Percentiles rank a stretch among this genome's conserved stretches.
Evolutionary conservation across 441 rosid genomes (phyloP).

Genomic region (Raphanus hybrid): DNA sequence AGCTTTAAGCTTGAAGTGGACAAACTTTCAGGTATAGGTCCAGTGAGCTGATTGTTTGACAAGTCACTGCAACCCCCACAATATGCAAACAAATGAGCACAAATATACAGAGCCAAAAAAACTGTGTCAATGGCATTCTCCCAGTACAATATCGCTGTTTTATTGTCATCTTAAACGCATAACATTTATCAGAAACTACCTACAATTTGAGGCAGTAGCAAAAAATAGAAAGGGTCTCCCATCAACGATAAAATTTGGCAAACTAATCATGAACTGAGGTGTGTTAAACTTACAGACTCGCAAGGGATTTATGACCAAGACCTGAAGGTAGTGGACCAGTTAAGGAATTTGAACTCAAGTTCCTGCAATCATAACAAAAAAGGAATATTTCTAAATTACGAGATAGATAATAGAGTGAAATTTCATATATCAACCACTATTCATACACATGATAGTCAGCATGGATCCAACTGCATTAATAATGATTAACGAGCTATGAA

Average conservation of each 20-base stretch:
- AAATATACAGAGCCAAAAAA: constrained; percentile 2
- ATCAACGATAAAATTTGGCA: constrained; percentile 19
- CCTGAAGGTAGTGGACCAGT: constrained; percentile 75
- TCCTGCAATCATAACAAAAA: constrained; percentile 64
- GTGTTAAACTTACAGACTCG: constrained; percentile 67
- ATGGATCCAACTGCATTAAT: constrained; percentile 5
- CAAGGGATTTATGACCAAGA: constrained; percentile 81
- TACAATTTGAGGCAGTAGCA: constrained; percentile 10
- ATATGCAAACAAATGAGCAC: constrained; percentile 19
- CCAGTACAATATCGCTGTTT: constrained; percentile 14
- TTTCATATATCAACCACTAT: not conserved
- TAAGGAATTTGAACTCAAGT: constrained; percentile 83
- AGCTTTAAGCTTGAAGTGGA: constrained; percentile 70
- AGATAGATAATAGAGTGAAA: constrained; percentile 3
- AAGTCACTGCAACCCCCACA: constrained; percentile 63
- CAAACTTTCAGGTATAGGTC: constrained; percentile 84
- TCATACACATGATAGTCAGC: not conserved
- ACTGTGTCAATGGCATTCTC: not conserved
- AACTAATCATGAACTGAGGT: constrained; percentile 13
- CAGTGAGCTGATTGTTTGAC: constrained; percentile 77
- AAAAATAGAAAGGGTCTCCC: not conserved
- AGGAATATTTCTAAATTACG: constrained; percentile 15
- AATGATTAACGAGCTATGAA: constrained; percentile 3
- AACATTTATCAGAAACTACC: constrained; percentile 1
- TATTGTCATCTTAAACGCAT: constrained; percentile 1